Evolutionary conservation across 2,329 filamentous ascomycete genomes (phyloP).

Genomic region (Colletotrichum phormii): DNA sequence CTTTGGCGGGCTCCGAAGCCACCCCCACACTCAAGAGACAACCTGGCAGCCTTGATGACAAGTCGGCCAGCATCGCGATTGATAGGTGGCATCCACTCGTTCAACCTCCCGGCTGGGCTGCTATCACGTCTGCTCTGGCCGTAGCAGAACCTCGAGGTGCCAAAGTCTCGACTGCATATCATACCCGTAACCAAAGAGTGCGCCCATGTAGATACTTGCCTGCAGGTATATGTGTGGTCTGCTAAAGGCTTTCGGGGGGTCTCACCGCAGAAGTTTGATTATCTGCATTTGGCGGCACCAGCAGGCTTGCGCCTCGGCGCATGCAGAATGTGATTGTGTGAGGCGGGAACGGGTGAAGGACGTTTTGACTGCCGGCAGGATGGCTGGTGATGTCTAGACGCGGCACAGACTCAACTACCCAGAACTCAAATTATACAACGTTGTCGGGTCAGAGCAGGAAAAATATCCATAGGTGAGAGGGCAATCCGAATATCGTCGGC

Average conservation of each 20-base stretch:
- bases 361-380: background rate
- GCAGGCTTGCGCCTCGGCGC: background rate
- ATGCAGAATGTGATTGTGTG: background rate
- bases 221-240: background rate
- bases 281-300: background rate
- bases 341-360: background rate
- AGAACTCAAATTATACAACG: slow-evolving; percentile 15
- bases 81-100: background rate
- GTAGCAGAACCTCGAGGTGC: background rate
- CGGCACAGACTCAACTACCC: background rate
- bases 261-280: background rate
- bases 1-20: background rate
- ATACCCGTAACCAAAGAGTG: background rate
- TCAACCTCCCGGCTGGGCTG: background rate
- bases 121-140: background rate
- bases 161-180: background rate
- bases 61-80: background rate
- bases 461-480: background rate
- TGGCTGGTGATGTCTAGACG: slow-evolving; percentile 1
- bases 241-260: background rate
- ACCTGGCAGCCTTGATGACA: background rate
- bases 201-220: background rate
- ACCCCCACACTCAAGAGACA: background rate
- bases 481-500: background rate
- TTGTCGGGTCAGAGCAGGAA: background rate